Percentiles rank a stretch among this genome's conserved stretches.
Conservation (phyloP, 2,329 filamentous ascomycete species). For the Tolypocladium cylindrosporum region DNA sequence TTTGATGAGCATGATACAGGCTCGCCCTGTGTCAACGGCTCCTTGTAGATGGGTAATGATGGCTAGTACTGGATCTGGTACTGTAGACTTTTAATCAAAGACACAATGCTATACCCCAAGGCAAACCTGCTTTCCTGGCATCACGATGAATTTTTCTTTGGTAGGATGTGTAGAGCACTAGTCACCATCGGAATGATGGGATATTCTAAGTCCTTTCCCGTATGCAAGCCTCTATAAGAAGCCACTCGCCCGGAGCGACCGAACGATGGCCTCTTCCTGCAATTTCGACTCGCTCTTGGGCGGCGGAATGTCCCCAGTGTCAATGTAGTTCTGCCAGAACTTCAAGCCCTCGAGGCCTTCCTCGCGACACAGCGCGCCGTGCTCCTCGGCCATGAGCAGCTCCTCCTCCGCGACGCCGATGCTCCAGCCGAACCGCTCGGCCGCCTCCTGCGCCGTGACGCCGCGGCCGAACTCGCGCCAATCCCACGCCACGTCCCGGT, state of each 20-base stretch:
- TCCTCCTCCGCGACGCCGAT: slow-evolving; percentile 93
- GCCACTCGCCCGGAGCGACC: slow-evolving; percentile 32
- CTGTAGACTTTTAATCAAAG: not conserved
- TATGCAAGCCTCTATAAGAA: slow-evolving; percentile 14
- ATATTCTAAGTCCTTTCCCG: not conserved
- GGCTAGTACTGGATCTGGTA: not conserved
- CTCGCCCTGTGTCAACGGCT: not conserved
- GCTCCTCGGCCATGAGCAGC: slow-evolving; percentile 93
- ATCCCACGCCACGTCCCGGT: slow-evolving; percentile 61
- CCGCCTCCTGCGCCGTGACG: slow-evolving; percentile 80
- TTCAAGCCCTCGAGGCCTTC: slow-evolving; percentile 82
- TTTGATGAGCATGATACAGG: not conserved
- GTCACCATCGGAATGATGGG: not conserved
- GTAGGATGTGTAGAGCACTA: no score
- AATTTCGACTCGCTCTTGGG: slow-evolving; percentile 16
- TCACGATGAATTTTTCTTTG: not conserved
- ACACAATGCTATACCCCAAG: not conserved
- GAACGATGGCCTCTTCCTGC: slow-evolving; percentile 30
- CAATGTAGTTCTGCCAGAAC: slow-evolving; percentile 81
- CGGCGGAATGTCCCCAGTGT: slow-evolving; percentile 28
- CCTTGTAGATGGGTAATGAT: not conserved
- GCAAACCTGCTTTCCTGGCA: no score
- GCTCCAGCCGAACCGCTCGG: slow-evolving; percentile 91
- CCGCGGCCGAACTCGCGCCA: slow-evolving; percentile 71
- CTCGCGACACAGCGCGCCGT: slow-evolving; percentile 77